Base-by-base conservation (phyloP, 306 rosid species). In the Chamaecrista fasciculata region DNA sequence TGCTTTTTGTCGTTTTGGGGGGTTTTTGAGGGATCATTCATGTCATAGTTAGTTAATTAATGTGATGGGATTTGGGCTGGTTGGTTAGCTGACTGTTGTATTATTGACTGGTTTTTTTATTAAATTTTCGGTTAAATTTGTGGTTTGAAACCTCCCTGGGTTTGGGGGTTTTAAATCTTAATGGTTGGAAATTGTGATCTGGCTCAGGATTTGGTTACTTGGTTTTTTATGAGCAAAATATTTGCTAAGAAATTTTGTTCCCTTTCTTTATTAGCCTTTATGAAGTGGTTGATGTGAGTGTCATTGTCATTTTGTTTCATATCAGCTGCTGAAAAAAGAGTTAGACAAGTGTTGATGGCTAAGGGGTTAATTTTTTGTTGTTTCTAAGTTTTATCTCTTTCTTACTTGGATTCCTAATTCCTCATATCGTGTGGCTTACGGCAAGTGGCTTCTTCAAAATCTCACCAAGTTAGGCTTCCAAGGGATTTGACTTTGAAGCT, bases 241-340 rank as follows among this genome's bases (percentile, higher is more conserved):
- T 55, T 36, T 67, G 37, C 23, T 43, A 14, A 26, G 40, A 63
- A 46, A 40, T 16, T 42, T 16, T 59, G n/a, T 62, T 40, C 39
- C n/a, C 5, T 29, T 12, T 28, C 26, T 48, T 62, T 44, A 36
- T 66, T 21, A 24, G 58, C 37, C 39, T 37, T 63, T 52, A 55
- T 48, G 48, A 12, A 61, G 36, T 44, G 42, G 25, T 31, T 72
- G 55, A 33, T 47, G 43, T 50, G 71, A 71, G 74, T 76, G 75
- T 76, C 53, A 25, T 75, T 60, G 51, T 76, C 42, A 19, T 56
- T 39, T 43, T 44, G 49, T 61, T 58, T 63, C 80, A 87, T 90
- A 89, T 86, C 89, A 81, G 71, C 74, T 70, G 70, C 77, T 69
- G 71, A 23, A 31, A 70, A 34, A 70, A 34, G 29, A 16, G 46